These are phyloP conservation scores for Paraphaeosphaeria minitans DNA, from an alignment of 2,329 filamentous ascomycete genomes.

Conservation along the genomic window DNA sequence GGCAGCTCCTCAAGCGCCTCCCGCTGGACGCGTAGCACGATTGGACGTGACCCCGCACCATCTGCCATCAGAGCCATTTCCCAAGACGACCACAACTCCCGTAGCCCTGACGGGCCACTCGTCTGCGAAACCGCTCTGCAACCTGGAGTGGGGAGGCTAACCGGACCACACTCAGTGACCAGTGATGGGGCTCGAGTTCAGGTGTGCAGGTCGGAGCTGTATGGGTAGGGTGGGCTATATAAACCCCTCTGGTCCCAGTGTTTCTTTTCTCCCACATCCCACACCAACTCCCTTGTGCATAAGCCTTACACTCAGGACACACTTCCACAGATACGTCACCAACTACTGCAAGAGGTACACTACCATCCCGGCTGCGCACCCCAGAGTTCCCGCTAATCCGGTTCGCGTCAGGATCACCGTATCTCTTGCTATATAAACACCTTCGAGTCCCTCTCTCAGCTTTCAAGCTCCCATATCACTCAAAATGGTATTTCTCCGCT, in stretches of 20 bases:
- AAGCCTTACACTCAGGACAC: conserved; percentile 13
- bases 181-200: conserved; percentile 22
- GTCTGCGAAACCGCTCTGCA: conserved; percentile 26
- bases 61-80: conserved; percentile 36
- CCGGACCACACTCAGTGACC: conserved; percentile 28
- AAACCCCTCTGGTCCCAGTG: conserved; percentile 34
- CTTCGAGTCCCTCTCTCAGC: conserved; percentile 25
- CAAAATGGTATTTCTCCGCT: conserved; percentile 67
- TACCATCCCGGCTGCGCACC: conserved; percentile 26
- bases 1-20: conserved; percentile 26
- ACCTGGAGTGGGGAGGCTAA: conserved; percentile 43
- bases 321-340: conserved; percentile 26
- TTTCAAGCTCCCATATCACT: conserved; percentile 22
- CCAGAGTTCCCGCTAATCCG: conserved; percentile 29
- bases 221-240: conserved; percentile 34
- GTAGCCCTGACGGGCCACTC: conserved; percentile 28
- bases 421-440: conserved; percentile 30
- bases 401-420: conserved; percentile 34
- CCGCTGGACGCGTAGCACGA: conserved; percentile 27
- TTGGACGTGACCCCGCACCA: conserved; percentile 46
- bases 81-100: conserved; percentile 40
- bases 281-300: conserved; percentile 25
- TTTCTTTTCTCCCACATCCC: conserved; percentile 19
- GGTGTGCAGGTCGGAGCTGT: conserved; percentile 22
- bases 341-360: conserved; percentile 31